Conservation (phyloP, 192 early-diverging fungal species). For the Phlyctochytrium planicorne region DNA sequence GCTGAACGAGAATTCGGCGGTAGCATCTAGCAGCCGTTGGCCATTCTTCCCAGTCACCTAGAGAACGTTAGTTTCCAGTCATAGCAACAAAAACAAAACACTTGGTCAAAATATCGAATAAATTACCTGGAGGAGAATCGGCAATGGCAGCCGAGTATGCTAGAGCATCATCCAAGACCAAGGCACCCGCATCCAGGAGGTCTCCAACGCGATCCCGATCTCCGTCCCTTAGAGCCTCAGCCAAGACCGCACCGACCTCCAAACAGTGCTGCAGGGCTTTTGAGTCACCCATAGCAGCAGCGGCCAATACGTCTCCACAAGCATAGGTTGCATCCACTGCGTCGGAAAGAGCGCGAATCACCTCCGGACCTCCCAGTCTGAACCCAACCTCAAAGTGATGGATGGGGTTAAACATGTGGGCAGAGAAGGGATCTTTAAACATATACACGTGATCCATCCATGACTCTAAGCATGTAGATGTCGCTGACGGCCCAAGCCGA, state of each 20-base stretch:
- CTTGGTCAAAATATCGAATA: background rate
- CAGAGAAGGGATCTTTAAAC: background rate
- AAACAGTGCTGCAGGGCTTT: conserved; percentile 13
- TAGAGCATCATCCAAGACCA: conserved; percentile 23
- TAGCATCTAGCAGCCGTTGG: conserved; percentile 30
- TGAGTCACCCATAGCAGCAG: conserved; percentile 16
- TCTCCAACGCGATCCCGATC: conserved; percentile 27
- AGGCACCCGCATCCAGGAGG: conserved; percentile 30
- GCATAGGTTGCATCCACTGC: conserved; percentile 15
- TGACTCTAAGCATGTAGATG: conserved; percentile 12
- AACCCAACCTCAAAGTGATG: conserved; percentile 26
- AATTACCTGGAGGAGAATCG: conserved; percentile 23
- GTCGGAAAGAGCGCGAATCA: conserved; percentile 17
- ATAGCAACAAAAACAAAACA: conserved; percentile 2
- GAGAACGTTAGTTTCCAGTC: no score
- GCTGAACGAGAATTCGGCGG: conserved; percentile 24
- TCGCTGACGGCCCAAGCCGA: conserved; percentile 20
- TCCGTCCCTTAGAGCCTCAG: conserved; percentile 18
- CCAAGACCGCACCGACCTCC: conserved; percentile 12
- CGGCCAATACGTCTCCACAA: conserved; percentile 13
- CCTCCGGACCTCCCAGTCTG: conserved; percentile 10
- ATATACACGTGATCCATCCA: background rate
- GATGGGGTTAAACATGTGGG: conserved; percentile 16
- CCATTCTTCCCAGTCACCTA: conserved; percentile 35
- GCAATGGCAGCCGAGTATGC: conserved; percentile 18